Conservation (phyloP, 108 stramenopile genomes). For the Nannochloropsis salina region DNA sequence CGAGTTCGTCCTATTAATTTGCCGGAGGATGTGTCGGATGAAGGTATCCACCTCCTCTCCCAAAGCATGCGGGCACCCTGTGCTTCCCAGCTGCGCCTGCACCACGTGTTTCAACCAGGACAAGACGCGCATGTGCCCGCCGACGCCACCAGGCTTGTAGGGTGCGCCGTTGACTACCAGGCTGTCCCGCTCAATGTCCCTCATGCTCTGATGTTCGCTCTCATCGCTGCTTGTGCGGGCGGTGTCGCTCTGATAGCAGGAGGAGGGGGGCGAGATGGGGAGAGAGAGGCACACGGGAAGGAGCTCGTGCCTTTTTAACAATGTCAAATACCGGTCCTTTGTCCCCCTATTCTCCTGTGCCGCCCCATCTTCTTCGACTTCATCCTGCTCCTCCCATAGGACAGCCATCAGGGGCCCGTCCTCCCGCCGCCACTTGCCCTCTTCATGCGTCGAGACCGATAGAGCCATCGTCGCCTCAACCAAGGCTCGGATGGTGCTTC, state of each 20-base stretch:
- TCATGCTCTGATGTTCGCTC: not conserved
- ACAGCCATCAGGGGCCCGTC: not conserved
- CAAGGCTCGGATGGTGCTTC: not conserved
- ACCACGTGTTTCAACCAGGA: not conserved
- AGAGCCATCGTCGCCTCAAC: not conserved
- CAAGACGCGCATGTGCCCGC: not conserved
- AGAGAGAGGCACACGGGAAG: not conserved
- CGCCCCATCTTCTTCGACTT: not conserved
- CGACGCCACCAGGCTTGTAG: not conserved
- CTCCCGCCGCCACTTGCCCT: not conserved
- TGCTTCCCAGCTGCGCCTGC: not conserved
- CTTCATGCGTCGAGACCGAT: not conserved
- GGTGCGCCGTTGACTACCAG: not conserved
- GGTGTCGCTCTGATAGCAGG: not conserved
- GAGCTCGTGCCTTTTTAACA: not conserved
- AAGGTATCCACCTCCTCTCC: not conserved
- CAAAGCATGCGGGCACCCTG: not conserved
- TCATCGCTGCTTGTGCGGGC: not conserved
- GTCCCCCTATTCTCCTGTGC: not conserved
- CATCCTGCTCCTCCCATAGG: not conserved
- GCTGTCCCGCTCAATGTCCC: slow-evolving; percentile 19
- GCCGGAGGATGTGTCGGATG: not conserved
- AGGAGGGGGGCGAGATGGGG: not conserved
- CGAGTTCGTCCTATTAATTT: not conserved
- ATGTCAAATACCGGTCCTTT: not conserved